Evolutionary conservation across 164 flowering plant species (phyloP).

Genomic region (Amborella trichopoda): DNA sequence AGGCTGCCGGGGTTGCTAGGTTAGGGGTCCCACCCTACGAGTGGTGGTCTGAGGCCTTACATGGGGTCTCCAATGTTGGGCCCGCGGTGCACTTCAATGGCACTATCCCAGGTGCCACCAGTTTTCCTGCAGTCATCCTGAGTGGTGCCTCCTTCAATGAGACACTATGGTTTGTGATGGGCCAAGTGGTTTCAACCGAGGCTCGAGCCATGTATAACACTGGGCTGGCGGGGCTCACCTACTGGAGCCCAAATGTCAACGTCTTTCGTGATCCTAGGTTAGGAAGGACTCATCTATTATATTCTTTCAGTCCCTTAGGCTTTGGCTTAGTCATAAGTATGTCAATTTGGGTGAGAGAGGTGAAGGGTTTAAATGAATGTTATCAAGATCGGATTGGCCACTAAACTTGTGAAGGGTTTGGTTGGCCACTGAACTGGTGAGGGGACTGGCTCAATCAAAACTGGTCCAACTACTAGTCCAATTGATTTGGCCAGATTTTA

Average conservation of each 20-base stretch:
- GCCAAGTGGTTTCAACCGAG: conserved; percentile 88
- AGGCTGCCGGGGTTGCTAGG: conserved; percentile 27
- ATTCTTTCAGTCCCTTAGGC: too few species aligned
- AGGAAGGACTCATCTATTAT: too few species aligned
- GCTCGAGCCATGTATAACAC: conserved; percentile 99
- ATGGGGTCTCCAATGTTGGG: conserved; percentile 46
- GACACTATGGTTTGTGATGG: conserved; percentile 40
- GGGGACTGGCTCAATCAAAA: too few species aligned
- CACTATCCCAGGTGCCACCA: conserved; percentile 51
- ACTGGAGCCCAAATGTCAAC: conserved; percentile 91
- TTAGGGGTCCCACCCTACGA: conserved; percentile 37
- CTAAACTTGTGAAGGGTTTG: too few species aligned
- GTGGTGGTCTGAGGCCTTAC: conserved; percentile 72
- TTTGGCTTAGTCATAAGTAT: too few species aligned
- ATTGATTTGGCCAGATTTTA: too few species aligned
- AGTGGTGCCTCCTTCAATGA: conserved; percentile 38
- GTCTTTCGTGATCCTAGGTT: conserved; percentile 90
- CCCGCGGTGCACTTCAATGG: conserved; percentile 26
- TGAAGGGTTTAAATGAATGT: too few species aligned
- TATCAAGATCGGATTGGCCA: too few species aligned
- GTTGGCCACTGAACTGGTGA: too few species aligned
- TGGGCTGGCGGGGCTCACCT: conserved; percentile 85
- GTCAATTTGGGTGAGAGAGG: too few species aligned
- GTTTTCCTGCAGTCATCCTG: conserved; percentile 46
- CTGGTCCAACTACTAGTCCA: too few species aligned